Evolutionary conservation across 2,329 filamentous ascomycete species (phyloP).

Genomic region (Emergomyces orientalis): DNA sequence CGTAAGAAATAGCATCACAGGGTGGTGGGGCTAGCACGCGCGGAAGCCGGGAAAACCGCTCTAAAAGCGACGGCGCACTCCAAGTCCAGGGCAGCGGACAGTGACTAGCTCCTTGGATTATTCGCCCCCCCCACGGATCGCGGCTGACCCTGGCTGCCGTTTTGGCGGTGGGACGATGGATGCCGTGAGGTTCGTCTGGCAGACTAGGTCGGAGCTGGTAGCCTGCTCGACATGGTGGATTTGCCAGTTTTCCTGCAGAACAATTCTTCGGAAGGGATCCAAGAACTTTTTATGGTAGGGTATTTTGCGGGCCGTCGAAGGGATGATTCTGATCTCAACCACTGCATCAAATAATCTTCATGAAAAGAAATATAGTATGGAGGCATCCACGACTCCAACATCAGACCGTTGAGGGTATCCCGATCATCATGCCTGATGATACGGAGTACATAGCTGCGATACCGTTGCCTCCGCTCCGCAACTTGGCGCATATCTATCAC

Average conservation of each 20-base stretch:
- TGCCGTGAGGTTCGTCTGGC: not conserved
- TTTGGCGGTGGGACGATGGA: not conserved
- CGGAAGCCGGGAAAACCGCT: constrained; percentile 2
- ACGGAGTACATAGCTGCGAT: not conserved
- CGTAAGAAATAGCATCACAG: not conserved
- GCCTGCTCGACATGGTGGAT: not conserved
- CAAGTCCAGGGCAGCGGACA: constrained; percentile 1
- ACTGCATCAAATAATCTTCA: not conserved
- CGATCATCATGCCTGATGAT: not conserved
- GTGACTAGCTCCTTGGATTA: too few relatives aligned
- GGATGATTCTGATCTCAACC: not conserved
- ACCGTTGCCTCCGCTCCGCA: too few relatives aligned
- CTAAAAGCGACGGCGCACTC: not conserved
- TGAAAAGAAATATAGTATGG: not conserved
- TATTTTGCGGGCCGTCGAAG: not conserved
- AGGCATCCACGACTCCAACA: not conserved
- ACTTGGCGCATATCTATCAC: not conserved
- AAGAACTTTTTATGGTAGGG: not conserved
- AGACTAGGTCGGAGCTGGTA: not conserved
- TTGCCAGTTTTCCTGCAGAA: not conserved
- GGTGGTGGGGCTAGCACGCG: not conserved
- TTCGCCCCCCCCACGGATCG: not conserved
- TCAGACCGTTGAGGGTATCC: not conserved
- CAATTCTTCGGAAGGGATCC: not conserved
- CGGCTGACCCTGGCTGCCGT: not conserved